Conservation (phyloP, 169 alveolate species). For the Plasmodium blacklocki region DNA sequence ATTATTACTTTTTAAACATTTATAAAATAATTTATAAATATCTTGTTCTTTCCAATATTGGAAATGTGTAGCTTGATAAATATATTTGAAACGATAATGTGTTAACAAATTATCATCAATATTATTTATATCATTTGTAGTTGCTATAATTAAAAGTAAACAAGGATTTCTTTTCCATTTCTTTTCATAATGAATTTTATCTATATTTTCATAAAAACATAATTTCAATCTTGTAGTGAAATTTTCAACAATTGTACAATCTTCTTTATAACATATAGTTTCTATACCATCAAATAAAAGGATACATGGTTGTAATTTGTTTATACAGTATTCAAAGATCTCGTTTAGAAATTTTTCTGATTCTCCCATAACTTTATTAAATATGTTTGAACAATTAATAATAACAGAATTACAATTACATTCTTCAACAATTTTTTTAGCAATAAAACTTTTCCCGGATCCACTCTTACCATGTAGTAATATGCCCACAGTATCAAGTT, state of each 20-base stretch:
- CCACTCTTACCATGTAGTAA: conserved; percentile 56
- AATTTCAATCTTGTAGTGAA: conserved; percentile 45
- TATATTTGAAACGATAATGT: conserved; percentile 20
- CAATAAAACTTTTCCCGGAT: conserved; percentile 44
- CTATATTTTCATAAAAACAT: conserved; percentile 58
- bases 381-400: conserved; percentile 52
- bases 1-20: conserved; percentile 13
- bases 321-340: conserved; percentile 34
- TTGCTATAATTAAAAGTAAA: conserved; percentile 28
- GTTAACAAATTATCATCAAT: conserved; percentile 30
- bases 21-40: conserved; percentile 27
- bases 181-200: conserved; percentile 31
- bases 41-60: conserved; percentile 21
- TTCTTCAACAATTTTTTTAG: conserved; percentile 49
- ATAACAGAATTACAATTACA: conserved; percentile 62
- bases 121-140: conserved; percentile 32
- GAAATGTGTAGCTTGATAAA: conserved; percentile 27
- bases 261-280: conserved; percentile 29
- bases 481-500: conserved; percentile 16
- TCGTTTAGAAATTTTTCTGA: conserved; percentile 62
- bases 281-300: conserved; percentile 47
- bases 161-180: conserved; percentile 19
- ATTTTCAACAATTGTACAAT: not conserved
- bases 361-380: conserved; percentile 71
- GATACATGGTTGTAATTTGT: conserved; percentile 53